Conservation (phyloP, 495 filamentous ascomycete genomes). For the Penicillium cosmopolitanum region DNA sequence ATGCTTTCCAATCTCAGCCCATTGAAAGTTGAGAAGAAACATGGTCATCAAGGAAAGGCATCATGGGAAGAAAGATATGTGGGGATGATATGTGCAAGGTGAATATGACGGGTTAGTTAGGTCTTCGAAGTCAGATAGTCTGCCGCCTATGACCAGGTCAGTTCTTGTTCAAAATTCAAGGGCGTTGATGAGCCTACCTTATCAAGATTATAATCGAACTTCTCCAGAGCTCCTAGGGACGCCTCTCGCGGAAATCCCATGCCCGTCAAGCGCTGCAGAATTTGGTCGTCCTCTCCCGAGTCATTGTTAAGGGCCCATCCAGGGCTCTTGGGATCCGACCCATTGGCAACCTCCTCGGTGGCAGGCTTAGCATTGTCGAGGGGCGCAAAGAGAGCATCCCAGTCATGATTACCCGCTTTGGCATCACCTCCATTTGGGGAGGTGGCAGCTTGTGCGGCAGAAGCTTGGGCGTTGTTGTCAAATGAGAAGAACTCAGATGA, state of each 20-base stretch:
- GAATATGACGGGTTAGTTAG: slow-evolving; percentile 18
- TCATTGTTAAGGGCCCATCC: slow-evolving; percentile 73
- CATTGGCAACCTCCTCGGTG: slow-evolving; percentile 29
- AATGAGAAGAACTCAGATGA: slow-evolving; percentile 50
- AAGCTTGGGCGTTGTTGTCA: slow-evolving; percentile 55
- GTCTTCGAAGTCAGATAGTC: slow-evolving; percentile 46
- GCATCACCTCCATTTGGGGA: slow-evolving; percentile 33
- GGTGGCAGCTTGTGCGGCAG: slow-evolving; percentile 27
- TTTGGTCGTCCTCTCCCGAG: slow-evolving; percentile 85
- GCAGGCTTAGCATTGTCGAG: slow-evolving; percentile 61
- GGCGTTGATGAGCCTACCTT: slow-evolving; percentile 64
- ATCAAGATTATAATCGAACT: slow-evolving; percentile 93
- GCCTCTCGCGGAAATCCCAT: slow-evolving; percentile 87
- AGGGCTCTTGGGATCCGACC: slow-evolving; percentile 45
- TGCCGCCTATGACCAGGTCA: slow-evolving; percentile 36
- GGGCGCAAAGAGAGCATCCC: slow-evolving; percentile 92
- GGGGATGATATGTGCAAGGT: slow-evolving; percentile 13
- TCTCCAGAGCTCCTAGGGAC: slow-evolving; percentile 85
- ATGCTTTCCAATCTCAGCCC: not conserved
- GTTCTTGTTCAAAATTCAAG: not conserved
- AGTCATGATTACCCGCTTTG: slow-evolving; percentile 65
- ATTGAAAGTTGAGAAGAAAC: slow-evolving; percentile 11
- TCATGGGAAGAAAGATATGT: slow-evolving; percentile 9
- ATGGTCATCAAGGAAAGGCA: slow-evolving; percentile 21
- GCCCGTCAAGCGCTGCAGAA: slow-evolving; percentile 83